A percentile compares a stretch with the other conserved stretches of the same genome.
Evolutionary conservation across 495 filamentous ascomycete species (phyloP).

Genomic region (Jackrogersella multiformis): DNA sequence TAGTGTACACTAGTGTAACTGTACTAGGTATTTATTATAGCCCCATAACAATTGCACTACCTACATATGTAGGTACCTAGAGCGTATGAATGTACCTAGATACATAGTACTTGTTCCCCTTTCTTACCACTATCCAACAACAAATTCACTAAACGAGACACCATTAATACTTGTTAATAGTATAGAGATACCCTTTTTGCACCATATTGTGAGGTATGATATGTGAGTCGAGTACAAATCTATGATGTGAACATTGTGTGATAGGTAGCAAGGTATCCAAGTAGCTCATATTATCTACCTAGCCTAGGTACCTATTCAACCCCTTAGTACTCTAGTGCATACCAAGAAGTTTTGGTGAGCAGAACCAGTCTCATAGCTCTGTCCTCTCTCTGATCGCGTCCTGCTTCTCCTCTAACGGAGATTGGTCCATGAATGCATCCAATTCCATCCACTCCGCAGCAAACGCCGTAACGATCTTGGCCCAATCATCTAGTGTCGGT

Average conservation of each 20-base stretch:
- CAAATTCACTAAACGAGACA: too few relatives aligned
- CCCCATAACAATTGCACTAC: too few relatives aligned
- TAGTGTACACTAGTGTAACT: not conserved
- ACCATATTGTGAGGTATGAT: too few relatives aligned
- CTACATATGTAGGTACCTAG: too few relatives aligned
- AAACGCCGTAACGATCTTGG: constrained; percentile 79
- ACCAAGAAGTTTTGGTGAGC: not conserved
- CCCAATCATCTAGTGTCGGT: constrained; percentile 84
- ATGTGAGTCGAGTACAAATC: not conserved
- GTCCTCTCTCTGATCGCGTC: constrained; percentile 23
- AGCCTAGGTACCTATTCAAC: too few relatives aligned
- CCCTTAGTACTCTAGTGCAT: not conserved
- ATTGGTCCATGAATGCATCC: constrained; percentile 31
- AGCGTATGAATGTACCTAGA: too few relatives aligned
- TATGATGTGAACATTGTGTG: not conserved
- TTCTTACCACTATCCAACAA: too few relatives aligned
- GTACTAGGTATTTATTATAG: too few relatives aligned
- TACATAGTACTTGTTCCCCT: too few relatives aligned
- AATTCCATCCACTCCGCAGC: constrained; percentile 83
- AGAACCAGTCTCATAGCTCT: constrained; percentile 21
- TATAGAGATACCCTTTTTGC: too few relatives aligned
- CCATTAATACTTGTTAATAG: too few relatives aligned
- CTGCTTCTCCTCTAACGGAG: constrained; percentile 22
- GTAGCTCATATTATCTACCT: not conserved
- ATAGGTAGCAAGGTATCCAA: not conserved